Base-by-base conservation (phyloP, 495 filamentous ascomycete genomes). In the Neurospora sp. region DNA sequence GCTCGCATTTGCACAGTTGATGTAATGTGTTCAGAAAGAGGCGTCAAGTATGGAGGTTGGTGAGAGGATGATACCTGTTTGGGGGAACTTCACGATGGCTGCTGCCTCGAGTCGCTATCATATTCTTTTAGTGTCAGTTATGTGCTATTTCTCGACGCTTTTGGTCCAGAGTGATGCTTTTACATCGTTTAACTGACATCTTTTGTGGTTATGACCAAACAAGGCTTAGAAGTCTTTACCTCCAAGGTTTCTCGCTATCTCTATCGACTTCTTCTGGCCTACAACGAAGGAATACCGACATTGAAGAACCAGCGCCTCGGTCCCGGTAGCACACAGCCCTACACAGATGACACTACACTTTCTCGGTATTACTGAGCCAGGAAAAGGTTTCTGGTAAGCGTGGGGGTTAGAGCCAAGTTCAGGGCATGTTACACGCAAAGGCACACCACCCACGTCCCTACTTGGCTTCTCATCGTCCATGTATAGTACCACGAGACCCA, bases 181-280 rank as follows among this genome's bases (percentile, higher is more conserved):
- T 4, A 14, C 40, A 40, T 40, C 8, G 12, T 14, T 40, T 10
- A 40, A 40, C 40, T 40, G 12, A 40, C 10, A 40, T 40, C 40
- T 40, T 40, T 40, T 4, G 40, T 3, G 4, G 40, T 4, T 40
- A 40, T 40, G 40, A 10, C 40, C 40, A 12, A 40, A 14, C 10
- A 14, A 4, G 12, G 10, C 40, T 40, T 14, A 4, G 14, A 40
- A 14, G 0, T 40, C 40, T 40, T 12, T 40, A 14, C 10, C 45
- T 86, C 81, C 75, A 83, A 85, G 1, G 86, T 14, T 14, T 14
- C 40, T 14, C 40, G 16, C 41, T 44, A 41, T 4, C 4, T 41
- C 12, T 41, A 16, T 41, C 40, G 40, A 41, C 4, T 41, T 41
- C 40, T 41, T 40, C 40, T 41, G 40, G 40, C 12, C 12, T 41